Conservation (phyloP, 169 alveolate species). For the Plasmodium cynomolgi region DNA sequence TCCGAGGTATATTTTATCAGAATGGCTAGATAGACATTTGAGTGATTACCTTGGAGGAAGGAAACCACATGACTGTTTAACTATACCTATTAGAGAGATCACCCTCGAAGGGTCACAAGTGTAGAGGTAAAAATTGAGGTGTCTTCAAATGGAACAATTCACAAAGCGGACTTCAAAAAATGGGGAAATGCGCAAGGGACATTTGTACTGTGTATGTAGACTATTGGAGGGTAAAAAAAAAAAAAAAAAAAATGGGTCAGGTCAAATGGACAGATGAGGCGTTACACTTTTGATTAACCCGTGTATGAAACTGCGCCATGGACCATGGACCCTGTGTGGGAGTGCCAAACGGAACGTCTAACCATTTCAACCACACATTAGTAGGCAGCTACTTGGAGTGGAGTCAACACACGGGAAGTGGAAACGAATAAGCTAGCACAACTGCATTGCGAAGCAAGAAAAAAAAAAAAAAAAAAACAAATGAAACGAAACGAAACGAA, state of each 20-base stretch:
- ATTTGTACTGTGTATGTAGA: neutral
- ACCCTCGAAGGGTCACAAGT: neutral
- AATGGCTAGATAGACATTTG: neutral
- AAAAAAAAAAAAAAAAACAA: neutral
- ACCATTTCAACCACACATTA: neutral
- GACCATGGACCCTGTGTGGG: neutral
- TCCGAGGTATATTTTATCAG: neutral
- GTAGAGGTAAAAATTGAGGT: neutral
- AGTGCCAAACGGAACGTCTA: neutral
- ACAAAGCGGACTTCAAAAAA: neutral
- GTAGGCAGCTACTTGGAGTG: neutral
- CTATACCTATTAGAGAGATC: neutral
- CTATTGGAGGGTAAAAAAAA: neutral
- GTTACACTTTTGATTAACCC: neutral
- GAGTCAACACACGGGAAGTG: neutral
- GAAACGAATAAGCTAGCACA: neutral
- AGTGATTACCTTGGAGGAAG: neutral
- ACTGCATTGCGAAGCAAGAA: neutral
- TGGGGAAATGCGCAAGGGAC: neutral
- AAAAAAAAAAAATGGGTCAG: neutral
- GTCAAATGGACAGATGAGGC: neutral
- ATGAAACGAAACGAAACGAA: neutral
- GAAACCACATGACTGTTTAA: neutral
- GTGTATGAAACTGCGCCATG: neutral
- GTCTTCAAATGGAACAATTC: neutral